These are phyloP conservation scores for Cubamyces lactineus DNA, from an alignment of 768 basidiomycete genomes.

Conservation along the genomic window DNA sequence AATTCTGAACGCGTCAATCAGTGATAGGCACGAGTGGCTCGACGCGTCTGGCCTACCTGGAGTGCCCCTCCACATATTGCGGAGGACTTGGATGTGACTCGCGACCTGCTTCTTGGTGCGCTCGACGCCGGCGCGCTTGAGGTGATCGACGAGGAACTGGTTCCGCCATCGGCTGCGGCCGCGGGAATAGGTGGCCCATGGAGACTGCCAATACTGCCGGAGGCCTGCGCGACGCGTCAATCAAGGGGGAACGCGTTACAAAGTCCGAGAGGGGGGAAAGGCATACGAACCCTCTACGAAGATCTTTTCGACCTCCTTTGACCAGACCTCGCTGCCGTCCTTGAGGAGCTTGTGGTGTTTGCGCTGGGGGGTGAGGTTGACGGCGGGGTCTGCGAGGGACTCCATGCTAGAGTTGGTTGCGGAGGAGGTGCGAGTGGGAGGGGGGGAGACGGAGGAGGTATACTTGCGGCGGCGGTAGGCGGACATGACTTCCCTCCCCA, in stretches of 20 bases:
- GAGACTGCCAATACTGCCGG: constrained; percentile 77
- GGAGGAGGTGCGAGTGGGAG: constrained; percentile 30
- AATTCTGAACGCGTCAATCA: constrained; percentile 53
- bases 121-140: constrained; percentile 67
- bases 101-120: constrained; percentile 88
- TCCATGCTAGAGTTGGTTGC: constrained; percentile 27
- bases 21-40: background rate
- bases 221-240: constrained; percentile 51
- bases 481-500: constrained; percentile 32
- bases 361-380: constrained; percentile 68
- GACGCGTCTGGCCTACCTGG: constrained; percentile 50
- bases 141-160: constrained; percentile 83
- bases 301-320: constrained; percentile 72
- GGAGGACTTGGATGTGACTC: constrained; percentile 83
- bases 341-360: constrained; percentile 87
- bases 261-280: background rate
- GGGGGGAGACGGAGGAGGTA: constrained; percentile 35
- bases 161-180: constrained; percentile 83
- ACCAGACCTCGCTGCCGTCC: constrained; percentile 85
- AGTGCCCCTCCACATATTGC: constrained; percentile 89
- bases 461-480: constrained; percentile 34
- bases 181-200: constrained; percentile 78
- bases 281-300: constrained; percentile 67
- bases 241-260: constrained; percentile 7
- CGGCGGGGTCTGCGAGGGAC: constrained; percentile 35